Conservation (phyloP, 2,329 filamentous ascomycete genomes). For the Aspergillus neotritici region DNA sequence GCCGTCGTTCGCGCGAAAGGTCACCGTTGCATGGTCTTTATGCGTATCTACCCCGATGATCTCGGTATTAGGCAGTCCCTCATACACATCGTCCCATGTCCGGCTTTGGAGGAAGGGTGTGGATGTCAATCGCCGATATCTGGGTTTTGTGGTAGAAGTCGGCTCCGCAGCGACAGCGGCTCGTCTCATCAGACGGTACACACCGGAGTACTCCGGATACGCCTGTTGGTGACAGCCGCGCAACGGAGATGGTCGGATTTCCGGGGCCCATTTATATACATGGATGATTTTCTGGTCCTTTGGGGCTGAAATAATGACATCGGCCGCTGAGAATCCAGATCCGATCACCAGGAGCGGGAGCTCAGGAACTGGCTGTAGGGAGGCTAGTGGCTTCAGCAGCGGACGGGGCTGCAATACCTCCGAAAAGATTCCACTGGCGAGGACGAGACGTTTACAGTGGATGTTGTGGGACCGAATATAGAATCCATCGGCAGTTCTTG, state of each 20-base stretch:
- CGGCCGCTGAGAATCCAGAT: constrained; percentile 58
- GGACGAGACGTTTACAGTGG: constrained; percentile 51
- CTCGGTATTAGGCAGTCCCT: constrained; percentile 52
- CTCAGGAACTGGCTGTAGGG: constrained; percentile 21
- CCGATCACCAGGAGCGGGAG: constrained; percentile 52
- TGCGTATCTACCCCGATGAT: constrained; percentile 37
- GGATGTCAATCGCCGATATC: constrained; percentile 32
- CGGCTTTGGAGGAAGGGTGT: constrained; percentile 45
- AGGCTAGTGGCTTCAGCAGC: constrained; percentile 43
- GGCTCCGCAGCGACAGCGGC: constrained; percentile 31
- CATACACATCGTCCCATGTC: constrained; percentile 48
- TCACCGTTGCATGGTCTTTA: constrained; percentile 33
- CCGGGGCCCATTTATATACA: constrained; percentile 55
- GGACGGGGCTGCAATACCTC: constrained; percentile 48
- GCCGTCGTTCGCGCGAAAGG: constrained; percentile 41
- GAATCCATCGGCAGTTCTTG: constrained; percentile 44
- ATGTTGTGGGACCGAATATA: constrained; percentile 48
- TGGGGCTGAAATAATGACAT: constrained; percentile 53
- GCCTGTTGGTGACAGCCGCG: constrained; percentile 55
- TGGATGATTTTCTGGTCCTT: constrained; percentile 52
- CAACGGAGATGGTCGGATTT: constrained; percentile 51
- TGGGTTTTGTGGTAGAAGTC: constrained; percentile 17
- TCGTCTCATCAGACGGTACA: constrained; percentile 57
- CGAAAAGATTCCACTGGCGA: constrained; percentile 57
- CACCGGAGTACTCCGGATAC: constrained; percentile 57